Evolutionary conservation across 2,329 filamentous ascomycete species (phyloP).

Genomic region (Pestalotiopsis sp.): DNA sequence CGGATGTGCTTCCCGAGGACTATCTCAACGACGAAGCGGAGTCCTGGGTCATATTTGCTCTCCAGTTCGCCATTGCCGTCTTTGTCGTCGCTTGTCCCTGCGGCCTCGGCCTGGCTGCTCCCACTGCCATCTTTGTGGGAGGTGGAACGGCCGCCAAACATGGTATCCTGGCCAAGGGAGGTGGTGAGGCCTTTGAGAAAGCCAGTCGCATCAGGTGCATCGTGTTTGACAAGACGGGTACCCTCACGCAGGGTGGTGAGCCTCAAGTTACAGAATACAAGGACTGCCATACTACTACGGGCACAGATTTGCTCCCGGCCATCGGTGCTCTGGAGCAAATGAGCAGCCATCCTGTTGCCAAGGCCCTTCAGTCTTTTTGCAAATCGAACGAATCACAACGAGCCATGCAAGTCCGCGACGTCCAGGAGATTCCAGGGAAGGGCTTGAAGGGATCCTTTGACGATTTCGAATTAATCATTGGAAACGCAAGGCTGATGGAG

Average conservation of each 20-base stretch:
- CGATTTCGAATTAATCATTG: conserved; percentile 53
- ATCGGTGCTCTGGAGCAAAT: conserved; percentile 68
- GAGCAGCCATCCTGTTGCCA: conserved; percentile 76
- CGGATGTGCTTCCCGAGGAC: conserved; percentile 56
- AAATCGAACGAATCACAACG: conserved; percentile 31
- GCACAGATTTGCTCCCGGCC: conserved; percentile 22
- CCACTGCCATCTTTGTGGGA: conserved; percentile 83
- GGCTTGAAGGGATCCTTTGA: conserved; percentile 64
- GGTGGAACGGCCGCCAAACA: conserved; percentile 78
- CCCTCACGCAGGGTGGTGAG: conserved; percentile 73
- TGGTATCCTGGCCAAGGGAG: conserved; percentile 82
- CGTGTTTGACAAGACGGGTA: conserved; percentile 89
- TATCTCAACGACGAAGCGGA: conserved; percentile 59
- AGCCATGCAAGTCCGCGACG: conserved; percentile 35
- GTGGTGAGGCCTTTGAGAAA: conserved; percentile 84
- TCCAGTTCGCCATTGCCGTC: conserved; percentile 83
- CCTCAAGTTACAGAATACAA: conserved; percentile 65
- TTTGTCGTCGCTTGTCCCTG: conserved; percentile 89
- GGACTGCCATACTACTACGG: conserved; percentile 37
- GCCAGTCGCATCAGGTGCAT: conserved; percentile 77
- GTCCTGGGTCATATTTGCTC: conserved; percentile 73
- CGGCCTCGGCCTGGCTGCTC: conserved; percentile 81
- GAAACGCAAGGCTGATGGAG: conserved; percentile 72
- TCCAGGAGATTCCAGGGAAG: conserved; percentile 72
- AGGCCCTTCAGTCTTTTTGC: conserved; percentile 69